These are phyloP conservation scores for Xylaria curta DNA, from an alignment of 495 filamentous ascomycete species.

Conservation along the genomic window DNA sequence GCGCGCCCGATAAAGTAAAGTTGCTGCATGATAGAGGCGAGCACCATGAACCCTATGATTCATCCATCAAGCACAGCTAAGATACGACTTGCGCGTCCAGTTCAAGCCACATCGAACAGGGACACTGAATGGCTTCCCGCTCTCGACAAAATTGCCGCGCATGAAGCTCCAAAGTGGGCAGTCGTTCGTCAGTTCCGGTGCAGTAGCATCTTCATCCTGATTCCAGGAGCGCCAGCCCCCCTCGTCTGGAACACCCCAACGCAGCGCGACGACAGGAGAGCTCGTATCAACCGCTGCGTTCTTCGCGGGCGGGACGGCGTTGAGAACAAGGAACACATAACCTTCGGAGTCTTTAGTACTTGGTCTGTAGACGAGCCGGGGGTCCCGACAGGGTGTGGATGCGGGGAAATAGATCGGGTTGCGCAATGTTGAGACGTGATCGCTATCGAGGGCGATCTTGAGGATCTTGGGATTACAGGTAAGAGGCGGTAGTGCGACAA, in stretches of 20 bases:
- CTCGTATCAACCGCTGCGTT: background rate
- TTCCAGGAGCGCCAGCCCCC: conserved; percentile 16
- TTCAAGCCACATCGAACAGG: conserved; percentile 10
- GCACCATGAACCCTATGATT: background rate
- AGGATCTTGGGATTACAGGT: conserved; percentile 21
- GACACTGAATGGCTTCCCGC: conserved; percentile 20
- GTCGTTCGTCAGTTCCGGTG: background rate
- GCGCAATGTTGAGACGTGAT: conserved; percentile 3
- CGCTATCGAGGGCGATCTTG: conserved; percentile 3
- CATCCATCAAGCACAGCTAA: background rate
- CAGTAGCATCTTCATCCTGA: background rate
- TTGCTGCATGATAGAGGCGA: background rate
- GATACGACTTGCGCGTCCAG: conserved; percentile 19
- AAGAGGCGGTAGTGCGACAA: conserved; percentile 11
- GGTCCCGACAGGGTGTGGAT: conserved; percentile 10
- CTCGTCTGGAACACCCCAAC: background rate
- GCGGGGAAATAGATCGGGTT: conserved; percentile 20
- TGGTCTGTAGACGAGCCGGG: conserved; percentile 7
- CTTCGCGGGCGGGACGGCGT: background rate
- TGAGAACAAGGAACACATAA: conserved; percentile 10
- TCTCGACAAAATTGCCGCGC: conserved; percentile 13
- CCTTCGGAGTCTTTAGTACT: conserved; percentile 11
- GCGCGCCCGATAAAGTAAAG: background rate
- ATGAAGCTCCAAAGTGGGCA: conserved; percentile 10
- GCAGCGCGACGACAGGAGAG: conserved; percentile 2